Conservation (phyloP, 2,329 filamentous ascomycete genomes). For the Cryphonectria parasitica region DNA sequence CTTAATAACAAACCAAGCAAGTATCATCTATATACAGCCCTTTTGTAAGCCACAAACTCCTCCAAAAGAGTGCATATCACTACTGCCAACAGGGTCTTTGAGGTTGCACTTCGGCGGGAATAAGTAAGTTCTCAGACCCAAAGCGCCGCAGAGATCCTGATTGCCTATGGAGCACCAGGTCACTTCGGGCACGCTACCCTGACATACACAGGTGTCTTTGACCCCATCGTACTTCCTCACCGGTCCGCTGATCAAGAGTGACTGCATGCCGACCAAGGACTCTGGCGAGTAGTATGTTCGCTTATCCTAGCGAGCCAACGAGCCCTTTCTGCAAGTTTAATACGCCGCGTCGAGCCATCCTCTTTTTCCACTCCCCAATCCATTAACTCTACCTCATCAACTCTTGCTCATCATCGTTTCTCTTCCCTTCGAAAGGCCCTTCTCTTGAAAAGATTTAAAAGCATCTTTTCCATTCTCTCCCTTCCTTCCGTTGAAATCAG, state of each 20-base stretch:
- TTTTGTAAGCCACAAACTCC: not conserved
- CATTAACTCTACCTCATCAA: not conserved
- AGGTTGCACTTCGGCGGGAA: not conserved
- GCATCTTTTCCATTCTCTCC: not conserved
- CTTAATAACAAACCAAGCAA: not conserved
- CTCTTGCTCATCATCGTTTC: not conserved
- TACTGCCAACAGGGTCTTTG: not conserved
- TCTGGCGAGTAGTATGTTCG: not conserved
- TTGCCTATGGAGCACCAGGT: not conserved
- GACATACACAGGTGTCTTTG: not conserved
- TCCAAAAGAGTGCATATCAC: not conserved
- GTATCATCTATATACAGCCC: conserved; percentile 2
- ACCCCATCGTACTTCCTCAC: not conserved
- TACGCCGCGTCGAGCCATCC: not conserved
- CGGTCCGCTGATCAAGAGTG: conserved; percentile 4
- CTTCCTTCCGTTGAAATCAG: not conserved
- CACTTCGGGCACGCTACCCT: not conserved
- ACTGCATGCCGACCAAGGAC: not conserved
- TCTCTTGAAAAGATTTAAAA: not conserved
- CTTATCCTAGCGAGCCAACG: not conserved
- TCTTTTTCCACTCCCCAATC: not conserved
- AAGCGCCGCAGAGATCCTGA: not conserved
- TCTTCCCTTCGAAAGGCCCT: not conserved
- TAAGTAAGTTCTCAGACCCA: not conserved
- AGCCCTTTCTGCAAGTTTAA: not conserved